These are phyloP conservation scores for Saccharum hybrid DNA, from an alignment of 202 grass and related monocot species.

Conservation along the genomic window DNA sequence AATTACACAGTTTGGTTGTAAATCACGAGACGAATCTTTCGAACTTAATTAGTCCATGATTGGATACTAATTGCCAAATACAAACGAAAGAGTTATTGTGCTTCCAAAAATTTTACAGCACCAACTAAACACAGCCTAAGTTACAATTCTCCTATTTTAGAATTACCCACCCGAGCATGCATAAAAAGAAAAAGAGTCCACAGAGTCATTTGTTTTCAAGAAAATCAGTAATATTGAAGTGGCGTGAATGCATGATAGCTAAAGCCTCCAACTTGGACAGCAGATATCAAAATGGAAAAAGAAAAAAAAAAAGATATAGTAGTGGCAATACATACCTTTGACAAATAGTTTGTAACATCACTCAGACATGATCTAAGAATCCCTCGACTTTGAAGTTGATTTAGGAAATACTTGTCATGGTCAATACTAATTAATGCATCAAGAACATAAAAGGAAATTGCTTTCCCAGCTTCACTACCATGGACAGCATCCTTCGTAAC, in stretches of 20 bases:
- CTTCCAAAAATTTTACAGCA: too few species aligned
- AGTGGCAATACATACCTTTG: slow-evolving; percentile 64
- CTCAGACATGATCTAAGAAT: slow-evolving; percentile 78
- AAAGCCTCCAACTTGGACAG: not conserved
- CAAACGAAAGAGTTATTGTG: too few species aligned
- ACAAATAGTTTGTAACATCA: slow-evolving; percentile 83
- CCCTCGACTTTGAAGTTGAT: slow-evolving; percentile 93
- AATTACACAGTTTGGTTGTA: too few species aligned
- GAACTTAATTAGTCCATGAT: too few species aligned
- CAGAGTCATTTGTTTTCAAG: slow-evolving; percentile 29
- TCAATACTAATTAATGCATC: slow-evolving; percentile 91
- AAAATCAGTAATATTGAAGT: not conserved
- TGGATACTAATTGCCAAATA: too few species aligned
- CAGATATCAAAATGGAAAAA: not conserved
- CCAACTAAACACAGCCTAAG: not conserved
- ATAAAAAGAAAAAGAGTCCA: slow-evolving; percentile 15
- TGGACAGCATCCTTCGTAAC: slow-evolving; percentile 88
- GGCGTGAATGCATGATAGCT: slow-evolving; percentile 22
- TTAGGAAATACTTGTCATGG: slow-evolving; percentile 88
- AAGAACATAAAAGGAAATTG: slow-evolving; percentile 89
- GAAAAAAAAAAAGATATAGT: not conserved
- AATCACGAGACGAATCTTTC: too few species aligned
- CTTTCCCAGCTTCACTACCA: slow-evolving; percentile 92
- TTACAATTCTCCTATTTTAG: slow-evolving; percentile 15
- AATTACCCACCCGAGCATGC: not conserved